These are phyloP conservation scores for Colletotrichum endophyticum DNA, from an alignment of 2,329 filamentous ascomycete species.

Conservation along the genomic window DNA sequence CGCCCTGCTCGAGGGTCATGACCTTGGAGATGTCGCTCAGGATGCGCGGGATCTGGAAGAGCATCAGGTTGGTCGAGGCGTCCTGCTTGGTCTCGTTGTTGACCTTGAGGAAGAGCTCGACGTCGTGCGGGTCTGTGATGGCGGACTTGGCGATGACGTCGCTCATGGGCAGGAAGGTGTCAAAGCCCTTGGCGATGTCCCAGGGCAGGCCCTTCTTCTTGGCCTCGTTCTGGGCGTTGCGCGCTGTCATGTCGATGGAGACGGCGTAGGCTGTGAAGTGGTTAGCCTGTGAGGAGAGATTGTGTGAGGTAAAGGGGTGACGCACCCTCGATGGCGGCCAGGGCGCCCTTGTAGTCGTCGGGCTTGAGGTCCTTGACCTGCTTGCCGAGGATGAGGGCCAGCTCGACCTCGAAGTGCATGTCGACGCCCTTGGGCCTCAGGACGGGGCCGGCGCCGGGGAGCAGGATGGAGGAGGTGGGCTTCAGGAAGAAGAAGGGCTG, in stretches of 20 bases:
- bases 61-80: slow-evolving; percentile 92
- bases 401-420: slow-evolving; percentile 94
- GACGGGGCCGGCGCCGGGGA: slow-evolving; percentile 78
- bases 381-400: slow-evolving; percentile 88
- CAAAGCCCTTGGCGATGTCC: slow-evolving; percentile 96
- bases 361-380: slow-evolving; percentile 76
- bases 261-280: slow-evolving; percentile 74
- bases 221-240: slow-evolving; percentile 94
- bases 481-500: slow-evolving; percentile 99
- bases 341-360: slow-evolving; percentile 74
- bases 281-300: neutral
- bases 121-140: slow-evolving; percentile 87
- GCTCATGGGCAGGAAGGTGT: slow-evolving; percentile 93
- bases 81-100: slow-evolving; percentile 80
- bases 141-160: slow-evolving; percentile 78
- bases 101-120: slow-evolving; percentile 84
- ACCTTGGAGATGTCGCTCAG: slow-evolving; percentile 92
- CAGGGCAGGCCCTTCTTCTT: slow-evolving; percentile 97
- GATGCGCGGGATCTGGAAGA: slow-evolving; percentile 87
- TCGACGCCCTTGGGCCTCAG: slow-evolving; percentile 82
- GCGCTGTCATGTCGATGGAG: slow-evolving; percentile 95
- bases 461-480: slow-evolving; percentile 84
- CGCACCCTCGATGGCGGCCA: slow-evolving; percentile 82
- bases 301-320: neutral
- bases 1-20: slow-evolving; percentile 91